phyloP scores from a whole-genome alignment of 2,329 filamentous ascomycete species.

The Diaporthe ampelina region DNA sequence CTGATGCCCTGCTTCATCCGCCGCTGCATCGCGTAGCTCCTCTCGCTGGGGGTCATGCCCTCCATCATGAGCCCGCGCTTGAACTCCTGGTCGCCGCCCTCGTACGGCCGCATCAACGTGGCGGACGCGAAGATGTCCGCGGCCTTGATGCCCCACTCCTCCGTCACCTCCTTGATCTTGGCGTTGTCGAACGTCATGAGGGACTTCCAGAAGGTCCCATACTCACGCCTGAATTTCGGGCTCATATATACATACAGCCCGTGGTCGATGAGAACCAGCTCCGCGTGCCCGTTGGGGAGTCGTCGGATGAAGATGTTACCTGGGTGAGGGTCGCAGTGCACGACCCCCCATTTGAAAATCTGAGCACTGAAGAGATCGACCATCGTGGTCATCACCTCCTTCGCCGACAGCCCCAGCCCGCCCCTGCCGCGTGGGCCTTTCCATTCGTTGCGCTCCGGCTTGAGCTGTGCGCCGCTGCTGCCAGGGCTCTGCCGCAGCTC shows the following conservation, averaged over 20 bases:
- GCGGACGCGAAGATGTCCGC: constrained; percentile 92
- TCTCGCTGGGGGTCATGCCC: constrained; percentile 72
- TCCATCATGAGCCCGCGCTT: constrained; percentile 75
- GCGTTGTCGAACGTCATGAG: constrained; percentile 94
- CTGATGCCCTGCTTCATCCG: constrained; percentile 79
- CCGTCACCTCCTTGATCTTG: constrained; percentile 79
- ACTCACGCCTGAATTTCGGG: constrained; percentile 86
- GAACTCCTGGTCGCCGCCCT: constrained; percentile 82
- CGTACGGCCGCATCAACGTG: constrained; percentile 90
- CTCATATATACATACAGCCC: constrained; percentile 95
- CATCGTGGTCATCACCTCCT: constrained; percentile 96
- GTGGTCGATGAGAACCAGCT: constrained; percentile 97
- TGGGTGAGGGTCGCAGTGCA: constrained; percentile 97
- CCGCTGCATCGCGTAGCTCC: constrained; percentile 91
- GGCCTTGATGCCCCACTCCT: constrained; percentile 88
- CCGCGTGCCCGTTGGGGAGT: constrained; percentile 82
- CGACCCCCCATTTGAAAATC: constrained; percentile 96
- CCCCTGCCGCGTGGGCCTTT: constrained; percentile 79
- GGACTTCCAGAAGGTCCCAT: constrained; percentile 92
- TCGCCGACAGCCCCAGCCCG: constrained; percentile 85
- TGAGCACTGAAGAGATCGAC: constrained; percentile 96
- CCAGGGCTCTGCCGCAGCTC: constrained; percentile 64
- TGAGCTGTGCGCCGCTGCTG: constrained; percentile 70
- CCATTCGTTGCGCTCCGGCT: constrained; percentile 86
- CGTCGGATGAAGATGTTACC: constrained; percentile 97